Evolutionary conservation across 2,329 filamentous ascomycete species (phyloP).

Genomic region (Cladosporium halotolerans): DNA sequence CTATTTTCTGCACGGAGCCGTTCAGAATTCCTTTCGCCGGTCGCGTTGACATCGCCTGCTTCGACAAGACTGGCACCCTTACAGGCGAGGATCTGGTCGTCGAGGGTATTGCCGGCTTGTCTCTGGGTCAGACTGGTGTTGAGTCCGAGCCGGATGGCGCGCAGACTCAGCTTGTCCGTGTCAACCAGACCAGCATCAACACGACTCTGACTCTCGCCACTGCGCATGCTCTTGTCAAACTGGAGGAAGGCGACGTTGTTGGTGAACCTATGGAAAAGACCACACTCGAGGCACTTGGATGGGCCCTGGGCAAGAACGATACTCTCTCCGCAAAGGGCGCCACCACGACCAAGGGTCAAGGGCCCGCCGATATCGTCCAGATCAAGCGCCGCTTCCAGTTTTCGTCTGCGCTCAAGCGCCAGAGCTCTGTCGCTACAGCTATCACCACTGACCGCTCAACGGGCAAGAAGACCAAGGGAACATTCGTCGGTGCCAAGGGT

Average conservation of each 20-base stretch:
- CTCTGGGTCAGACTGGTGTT: conserved; percentile 61
- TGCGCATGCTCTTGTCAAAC: conserved; percentile 88
- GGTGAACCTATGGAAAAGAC: conserved; percentile 99
- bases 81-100: conserved; percentile 96
- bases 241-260: conserved; percentile 95
- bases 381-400: conserved; percentile 98
- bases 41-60: conserved; percentile 92
- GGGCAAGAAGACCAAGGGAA: conserved; percentile 71
- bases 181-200: conserved; percentile 65
- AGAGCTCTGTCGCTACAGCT: conserved; percentile 87
- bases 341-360: conserved; percentile 34
- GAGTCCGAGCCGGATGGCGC: conserved; percentile 68
- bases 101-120: conserved; percentile 88
- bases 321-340: conserved; percentile 63
- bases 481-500: conserved; percentile 93
- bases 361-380: conserved; percentile 70
- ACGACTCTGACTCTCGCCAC: conserved; percentile 92
- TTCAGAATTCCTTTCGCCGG: conserved; percentile 97
- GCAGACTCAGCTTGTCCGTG: conserved; percentile 69
- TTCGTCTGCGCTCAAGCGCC: conserved; percentile 90
- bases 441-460: conserved; percentile 64
- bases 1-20: conserved; percentile 97
- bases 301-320: conserved; percentile 87
- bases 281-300: conserved; percentile 80
- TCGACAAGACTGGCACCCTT: conserved; percentile 95